Evolutionary conservation across 179 eudicot species (phyloP).

Genomic region (Actinidia arguta): DNA sequence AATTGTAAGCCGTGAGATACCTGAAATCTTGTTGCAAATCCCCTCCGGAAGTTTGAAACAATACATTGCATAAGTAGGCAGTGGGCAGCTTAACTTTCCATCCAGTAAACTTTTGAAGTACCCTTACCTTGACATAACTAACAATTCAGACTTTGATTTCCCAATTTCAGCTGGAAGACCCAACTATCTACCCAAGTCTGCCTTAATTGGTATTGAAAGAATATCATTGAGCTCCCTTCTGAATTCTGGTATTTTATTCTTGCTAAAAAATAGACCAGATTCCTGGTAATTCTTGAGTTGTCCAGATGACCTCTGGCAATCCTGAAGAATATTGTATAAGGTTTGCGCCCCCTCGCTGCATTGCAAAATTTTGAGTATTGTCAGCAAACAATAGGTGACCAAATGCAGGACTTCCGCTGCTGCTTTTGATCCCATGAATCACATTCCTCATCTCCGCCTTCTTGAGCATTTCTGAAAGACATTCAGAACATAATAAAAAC

Average conservation of each 20-base stretch:
- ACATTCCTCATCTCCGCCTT: neutral
- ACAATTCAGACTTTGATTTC: neutral
- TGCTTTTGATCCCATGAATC: neutral
- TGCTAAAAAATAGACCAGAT: neutral
- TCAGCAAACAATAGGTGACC: neutral
- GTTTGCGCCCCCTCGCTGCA: too few species aligned
- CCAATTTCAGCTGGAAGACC: neutral
- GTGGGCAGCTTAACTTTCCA: conserved; percentile 1
- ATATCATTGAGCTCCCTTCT: neutral
- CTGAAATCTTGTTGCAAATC: neutral
- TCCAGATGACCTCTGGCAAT: neutral
- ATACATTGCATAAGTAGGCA: conserved; percentile 5
- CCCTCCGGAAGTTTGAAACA: neutral
- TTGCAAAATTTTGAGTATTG: neutral
- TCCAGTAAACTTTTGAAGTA: neutral
- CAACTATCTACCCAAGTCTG: neutral
- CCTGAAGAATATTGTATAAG: neutral
- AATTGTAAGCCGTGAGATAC: neutral
- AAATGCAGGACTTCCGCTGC: neutral
- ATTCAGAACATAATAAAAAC: neutral
- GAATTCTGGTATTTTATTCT: neutral
- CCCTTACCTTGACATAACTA: neutral
- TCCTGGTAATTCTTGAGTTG: neutral
- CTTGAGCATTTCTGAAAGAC: neutral
- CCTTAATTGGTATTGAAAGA: neutral